A percentile compares a stretch with the other conserved stretches of the same genome.
phyloP scores from a whole-genome alignment of 352 stramenopile genomes.

The Pythium angustatum region DNA sequence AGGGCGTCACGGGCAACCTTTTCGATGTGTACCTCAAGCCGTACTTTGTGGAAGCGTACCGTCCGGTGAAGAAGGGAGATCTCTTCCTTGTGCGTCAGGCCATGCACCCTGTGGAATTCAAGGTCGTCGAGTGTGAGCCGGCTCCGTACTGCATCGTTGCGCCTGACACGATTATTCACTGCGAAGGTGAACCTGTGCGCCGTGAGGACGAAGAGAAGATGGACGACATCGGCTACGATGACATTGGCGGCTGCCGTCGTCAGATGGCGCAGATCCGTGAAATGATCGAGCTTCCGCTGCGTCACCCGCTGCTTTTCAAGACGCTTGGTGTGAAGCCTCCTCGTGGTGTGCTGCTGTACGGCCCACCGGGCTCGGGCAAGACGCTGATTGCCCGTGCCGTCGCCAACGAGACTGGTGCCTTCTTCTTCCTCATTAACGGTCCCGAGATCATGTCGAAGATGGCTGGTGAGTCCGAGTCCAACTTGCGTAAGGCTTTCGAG shows the following conservation, averaged over 20 bases:
- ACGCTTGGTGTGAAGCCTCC: slow-evolving; percentile 99
- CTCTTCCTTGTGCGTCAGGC: slow-evolving; percentile 98
- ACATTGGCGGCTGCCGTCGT: slow-evolving; percentile 98
- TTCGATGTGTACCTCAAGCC: slow-evolving; percentile 99
- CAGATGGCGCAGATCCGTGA: slow-evolving; percentile 99
- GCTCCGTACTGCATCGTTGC: slow-evolving; percentile 98
- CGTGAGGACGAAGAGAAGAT: slow-evolving; percentile 99
- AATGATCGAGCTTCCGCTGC: slow-evolving; percentile 99
- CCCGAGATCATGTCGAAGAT: slow-evolving; percentile 99
- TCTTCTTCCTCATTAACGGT: slow-evolving; percentile 99
- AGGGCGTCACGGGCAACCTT: slow-evolving; percentile 99
- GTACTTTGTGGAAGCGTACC: slow-evolving; percentile 99
- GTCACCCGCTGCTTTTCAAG: slow-evolving; percentile 98
- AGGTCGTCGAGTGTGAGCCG: slow-evolving; percentile 99
- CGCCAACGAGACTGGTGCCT: slow-evolving; percentile 98
- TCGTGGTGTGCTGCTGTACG: slow-evolving; percentile 98
- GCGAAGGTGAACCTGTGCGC: slow-evolving; percentile 98
- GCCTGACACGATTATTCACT: slow-evolving; percentile 99
- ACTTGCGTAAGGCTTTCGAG: slow-evolving; percentile 97
- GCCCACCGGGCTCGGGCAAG: slow-evolving; percentile 98
- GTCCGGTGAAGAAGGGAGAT: slow-evolving; percentile 98
- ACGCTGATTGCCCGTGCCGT: slow-evolving; percentile 98
- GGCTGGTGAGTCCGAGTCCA: slow-evolving; percentile 92
- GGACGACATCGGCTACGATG: slow-evolving; percentile 99
- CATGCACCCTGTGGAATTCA: slow-evolving; percentile 99